These are phyloP conservation scores for Penicillium coffeae DNA, from an alignment of 495 filamentous ascomycete genomes.

Conservation along the genomic window DNA sequence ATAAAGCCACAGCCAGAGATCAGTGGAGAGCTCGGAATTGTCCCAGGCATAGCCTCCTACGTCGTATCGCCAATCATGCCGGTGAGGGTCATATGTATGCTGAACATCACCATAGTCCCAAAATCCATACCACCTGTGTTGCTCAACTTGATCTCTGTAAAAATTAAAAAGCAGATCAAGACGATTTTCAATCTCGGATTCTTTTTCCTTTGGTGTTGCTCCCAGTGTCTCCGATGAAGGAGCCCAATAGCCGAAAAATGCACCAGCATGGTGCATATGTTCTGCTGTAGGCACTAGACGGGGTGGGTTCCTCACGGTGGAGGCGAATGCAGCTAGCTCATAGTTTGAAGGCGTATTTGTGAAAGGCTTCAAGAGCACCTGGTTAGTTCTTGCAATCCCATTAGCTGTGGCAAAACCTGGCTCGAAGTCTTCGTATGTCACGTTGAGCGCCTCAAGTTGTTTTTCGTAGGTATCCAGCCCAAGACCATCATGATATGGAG, in stretches of 20 bases:
- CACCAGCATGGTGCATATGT: slow-evolving; percentile 39
- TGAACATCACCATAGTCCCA: slow-evolving; percentile 49
- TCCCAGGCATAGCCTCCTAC: slow-evolving; percentile 53
- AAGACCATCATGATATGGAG: slow-evolving; percentile 48
- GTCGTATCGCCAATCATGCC: slow-evolving; percentile 51
- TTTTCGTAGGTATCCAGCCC: slow-evolving; percentile 42
- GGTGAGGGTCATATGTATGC: slow-evolving; percentile 48
- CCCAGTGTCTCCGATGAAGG: slow-evolving; percentile 10
- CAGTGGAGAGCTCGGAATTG: slow-evolving; percentile 51
- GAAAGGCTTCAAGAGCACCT: slow-evolving; percentile 42
- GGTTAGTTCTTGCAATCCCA: slow-evolving; percentile 45
- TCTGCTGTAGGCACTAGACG: slow-evolving; percentile 31
- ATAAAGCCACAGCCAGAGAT: slow-evolving; percentile 50
- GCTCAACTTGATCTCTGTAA: slow-evolving; percentile 42
- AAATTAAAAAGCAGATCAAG: slow-evolving; percentile 43
- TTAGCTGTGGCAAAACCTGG: slow-evolving; percentile 42
- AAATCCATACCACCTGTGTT: slow-evolving; percentile 50
- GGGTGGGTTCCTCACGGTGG: slow-evolving; percentile 33
- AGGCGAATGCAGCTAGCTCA: slow-evolving; percentile 26
- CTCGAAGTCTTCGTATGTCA: slow-evolving; percentile 54
- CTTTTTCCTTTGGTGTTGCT: neutral
- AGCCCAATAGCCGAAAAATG: slow-evolving; percentile 41
- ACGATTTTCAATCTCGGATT: slow-evolving; percentile 31
- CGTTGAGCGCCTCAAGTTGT: slow-evolving; percentile 47
- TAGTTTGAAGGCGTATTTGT: slow-evolving; percentile 35